A percentile compares a stretch with the other conserved stretches of the same genome.
Evolutionary conservation across 1,284 basidiomycete species (phyloP).

Genomic region (Cutaneotrichosporon curvatum): DNA sequence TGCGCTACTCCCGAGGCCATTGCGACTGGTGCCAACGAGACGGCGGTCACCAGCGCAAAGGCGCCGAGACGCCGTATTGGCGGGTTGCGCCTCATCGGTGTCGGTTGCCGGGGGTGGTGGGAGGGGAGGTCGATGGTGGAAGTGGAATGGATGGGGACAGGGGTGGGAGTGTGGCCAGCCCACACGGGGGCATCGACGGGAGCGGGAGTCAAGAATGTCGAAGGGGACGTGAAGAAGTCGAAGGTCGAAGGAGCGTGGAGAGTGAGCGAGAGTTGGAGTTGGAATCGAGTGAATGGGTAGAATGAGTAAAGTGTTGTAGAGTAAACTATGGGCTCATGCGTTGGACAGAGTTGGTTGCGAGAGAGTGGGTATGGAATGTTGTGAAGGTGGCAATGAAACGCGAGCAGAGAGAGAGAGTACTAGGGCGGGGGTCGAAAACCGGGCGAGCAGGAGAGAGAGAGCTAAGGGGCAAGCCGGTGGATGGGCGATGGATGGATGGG

Average conservation of each 20-base stretch:
- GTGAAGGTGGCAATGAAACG: background rate
- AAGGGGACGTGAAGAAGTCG: background rate
- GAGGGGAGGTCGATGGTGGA: background rate
- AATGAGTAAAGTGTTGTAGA: too few relatives aligned
- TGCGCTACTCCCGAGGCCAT: slow-evolving; percentile 34
- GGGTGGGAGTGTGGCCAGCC: background rate
- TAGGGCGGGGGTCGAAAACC: too few relatives aligned
- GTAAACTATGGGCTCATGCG: too few relatives aligned
- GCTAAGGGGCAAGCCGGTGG: too few relatives aligned
- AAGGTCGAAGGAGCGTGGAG: background rate
- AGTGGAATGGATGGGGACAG: background rate
- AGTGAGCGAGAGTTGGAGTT: too few relatives aligned
- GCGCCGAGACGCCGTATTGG: slow-evolving; percentile 20
- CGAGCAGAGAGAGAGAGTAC: background rate
- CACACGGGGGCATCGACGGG: background rate
- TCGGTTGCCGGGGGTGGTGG: too few relatives aligned
- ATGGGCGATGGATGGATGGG: too few relatives aligned
- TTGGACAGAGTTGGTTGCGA: too few relatives aligned
- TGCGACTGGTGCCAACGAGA: slow-evolving; percentile 14
- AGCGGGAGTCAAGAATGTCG: slow-evolving; percentile 1
- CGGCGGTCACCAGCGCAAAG: slow-evolving; percentile 13
- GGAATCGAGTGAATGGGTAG: too few relatives aligned
- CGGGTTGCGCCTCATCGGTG: slow-evolving; percentile 19
- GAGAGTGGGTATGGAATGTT: too few relatives aligned
- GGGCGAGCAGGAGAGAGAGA: too few relatives aligned